A percentile compares a stretch with the other conserved stretches of the same genome.
phyloP scores from a whole-genome alignment of 208 protist species.

The Leishmania aethiopica region DNA sequence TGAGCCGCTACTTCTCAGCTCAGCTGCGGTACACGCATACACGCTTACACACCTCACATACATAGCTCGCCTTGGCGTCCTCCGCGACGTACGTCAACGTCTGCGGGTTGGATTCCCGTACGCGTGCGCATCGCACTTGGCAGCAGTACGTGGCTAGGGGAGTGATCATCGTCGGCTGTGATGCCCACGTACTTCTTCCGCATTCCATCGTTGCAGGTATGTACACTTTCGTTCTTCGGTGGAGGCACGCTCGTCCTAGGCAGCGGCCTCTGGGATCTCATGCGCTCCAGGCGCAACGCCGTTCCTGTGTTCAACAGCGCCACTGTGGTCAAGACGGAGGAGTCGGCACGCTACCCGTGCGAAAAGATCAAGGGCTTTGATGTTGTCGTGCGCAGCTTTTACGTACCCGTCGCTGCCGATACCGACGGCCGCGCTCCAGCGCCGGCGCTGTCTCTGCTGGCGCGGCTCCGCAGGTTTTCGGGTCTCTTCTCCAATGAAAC shows the following conservation, averaged over 20 bases:
- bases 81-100: neutral
- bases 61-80: neutral
- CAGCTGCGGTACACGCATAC: neutral
- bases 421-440: neutral
- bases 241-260: constrained; percentile 11
- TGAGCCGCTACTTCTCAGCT: neutral
- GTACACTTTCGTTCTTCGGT: constrained; percentile 14
- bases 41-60: neutral
- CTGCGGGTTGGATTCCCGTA: neutral
- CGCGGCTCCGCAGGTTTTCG: constrained; percentile 4
- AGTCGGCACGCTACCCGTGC: constrained; percentile 70
- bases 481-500: constrained; percentile 42
- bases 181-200: constrained; percentile 37
- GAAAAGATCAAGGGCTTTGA: constrained; percentile 64
- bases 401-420: constrained; percentile 31
- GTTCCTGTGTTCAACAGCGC: constrained; percentile 52
- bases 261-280: constrained; percentile 30
- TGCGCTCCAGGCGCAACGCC: constrained; percentile 24
- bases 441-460: neutral
- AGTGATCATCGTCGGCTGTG: neutral
- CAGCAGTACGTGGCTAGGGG: neutral
- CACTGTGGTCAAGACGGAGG: constrained; percentile 48
- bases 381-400: constrained; percentile 82
- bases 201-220: constrained; percentile 12
- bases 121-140: neutral